A percentile compares a stretch with the other conserved stretches of the same genome.
phyloP scores from a whole-genome alignment of 1,139 yeast genomes.

The Taphrina flavorubra region DNA sequence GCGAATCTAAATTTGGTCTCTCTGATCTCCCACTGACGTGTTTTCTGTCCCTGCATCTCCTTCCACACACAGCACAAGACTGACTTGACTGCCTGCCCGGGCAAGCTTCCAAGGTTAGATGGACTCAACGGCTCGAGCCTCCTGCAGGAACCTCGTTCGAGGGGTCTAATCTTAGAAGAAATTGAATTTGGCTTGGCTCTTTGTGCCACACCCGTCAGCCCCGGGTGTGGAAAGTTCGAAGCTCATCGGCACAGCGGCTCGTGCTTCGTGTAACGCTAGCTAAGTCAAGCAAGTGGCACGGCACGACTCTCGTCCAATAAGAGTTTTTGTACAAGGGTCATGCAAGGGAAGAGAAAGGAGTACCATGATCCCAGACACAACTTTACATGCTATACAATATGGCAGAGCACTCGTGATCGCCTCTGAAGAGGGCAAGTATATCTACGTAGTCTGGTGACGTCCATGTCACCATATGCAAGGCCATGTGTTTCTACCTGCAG shows the following conservation, averaged over 20 bases:
- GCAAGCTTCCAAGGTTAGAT: not conserved
- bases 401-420: too few relatives aligned
- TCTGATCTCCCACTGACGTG: conserved; percentile 9
- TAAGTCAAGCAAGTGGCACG: not conserved
- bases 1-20: conserved; percentile 13
- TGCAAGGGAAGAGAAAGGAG: not conserved
- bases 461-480: not conserved
- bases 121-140: conserved; percentile 1
- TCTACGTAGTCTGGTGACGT: conserved; percentile 1
- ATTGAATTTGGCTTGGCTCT: conserved; percentile 1
- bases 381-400: too few relatives aligned
- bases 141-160: conserved; percentile 2
- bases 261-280: not conserved
- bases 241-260: conserved; percentile 5
- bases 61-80: not conserved
- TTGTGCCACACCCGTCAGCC: not conserved
- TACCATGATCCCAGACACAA: not conserved
- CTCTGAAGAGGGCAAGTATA: too few relatives aligned
- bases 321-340: not conserved
- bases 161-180: conserved; percentile 8
- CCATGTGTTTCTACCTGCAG: not conserved
- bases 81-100: not conserved
- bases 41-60: conserved; percentile 4
- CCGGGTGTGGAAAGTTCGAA: not conserved
- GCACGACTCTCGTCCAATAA: not conserved